phyloP scores from a whole-genome alignment of 495 filamentous ascomycete genomes.

The Aspergillus taichungensis region DNA sequence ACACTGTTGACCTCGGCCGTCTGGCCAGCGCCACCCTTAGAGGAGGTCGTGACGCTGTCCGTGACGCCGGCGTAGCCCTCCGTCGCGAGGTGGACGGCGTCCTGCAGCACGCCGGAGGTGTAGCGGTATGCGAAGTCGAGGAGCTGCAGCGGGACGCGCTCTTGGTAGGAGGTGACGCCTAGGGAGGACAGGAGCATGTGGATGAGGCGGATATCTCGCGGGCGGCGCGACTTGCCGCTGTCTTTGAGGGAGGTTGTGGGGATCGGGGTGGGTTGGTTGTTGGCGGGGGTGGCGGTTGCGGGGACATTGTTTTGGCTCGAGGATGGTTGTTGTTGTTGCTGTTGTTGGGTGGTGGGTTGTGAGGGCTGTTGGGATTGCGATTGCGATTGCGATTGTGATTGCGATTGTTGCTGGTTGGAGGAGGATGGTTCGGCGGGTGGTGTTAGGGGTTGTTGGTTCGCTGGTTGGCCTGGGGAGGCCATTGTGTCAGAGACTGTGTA shows the following conservation, averaged over 20 bases:
- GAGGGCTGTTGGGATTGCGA: constrained; percentile 10
- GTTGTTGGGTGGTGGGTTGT: constrained; percentile 5
- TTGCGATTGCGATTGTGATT: constrained; percentile 12
- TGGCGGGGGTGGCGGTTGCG: constrained; percentile 12
- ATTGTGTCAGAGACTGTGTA: constrained; percentile 13
- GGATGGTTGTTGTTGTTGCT: constrained; percentile 19
- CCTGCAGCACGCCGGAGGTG: constrained; percentile 43
- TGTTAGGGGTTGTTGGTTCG: constrained; percentile 34
- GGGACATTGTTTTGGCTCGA: constrained; percentile 10
- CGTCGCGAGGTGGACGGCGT: constrained; percentile 43
- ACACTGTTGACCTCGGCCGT: constrained; percentile 38
- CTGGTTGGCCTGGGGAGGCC: constrained; percentile 32
- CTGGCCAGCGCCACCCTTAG: constrained; percentile 16
- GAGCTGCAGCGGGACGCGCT: constrained; percentile 86
- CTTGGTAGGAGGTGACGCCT: constrained; percentile 84
- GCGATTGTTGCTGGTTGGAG: constrained; percentile 2
- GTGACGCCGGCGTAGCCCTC: constrained; percentile 41
- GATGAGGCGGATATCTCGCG: constrained; percentile 82
- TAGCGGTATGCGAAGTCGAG: constrained; percentile 95
- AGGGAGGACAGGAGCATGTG: constrained; percentile 84
- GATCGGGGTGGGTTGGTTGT: constrained; percentile 26
- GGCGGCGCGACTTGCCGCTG: constrained; percentile 57
- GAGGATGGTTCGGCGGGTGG: constrained; percentile 36
- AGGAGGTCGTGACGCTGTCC: constrained; percentile 38
- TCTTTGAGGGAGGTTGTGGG: constrained; percentile 52